phyloP scores from a whole-genome alignment of 1,284 basidiomycete genomes.

The Trichosporon sp. region DNA sequence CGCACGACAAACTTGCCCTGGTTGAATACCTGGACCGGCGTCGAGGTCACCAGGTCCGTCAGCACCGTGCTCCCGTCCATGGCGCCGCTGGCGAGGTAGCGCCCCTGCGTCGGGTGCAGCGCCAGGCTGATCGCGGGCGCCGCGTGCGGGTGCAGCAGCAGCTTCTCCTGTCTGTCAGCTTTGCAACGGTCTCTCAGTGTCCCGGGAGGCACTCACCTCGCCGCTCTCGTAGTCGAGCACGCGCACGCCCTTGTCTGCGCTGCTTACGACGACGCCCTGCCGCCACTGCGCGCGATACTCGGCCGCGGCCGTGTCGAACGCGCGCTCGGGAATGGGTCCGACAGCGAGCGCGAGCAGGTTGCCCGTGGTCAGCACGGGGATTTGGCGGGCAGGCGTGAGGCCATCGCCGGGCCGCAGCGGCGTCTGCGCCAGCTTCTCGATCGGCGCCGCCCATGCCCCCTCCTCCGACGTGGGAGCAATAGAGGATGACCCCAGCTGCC shows the following conservation, averaged over 20 bases:
- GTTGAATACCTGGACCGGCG: conserved; percentile 40
- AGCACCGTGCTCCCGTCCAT: conserved; percentile 48
- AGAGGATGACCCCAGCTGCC: conserved; percentile 12
- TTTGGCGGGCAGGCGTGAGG: conserved; percentile 23
- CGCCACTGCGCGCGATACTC: conserved; percentile 29
- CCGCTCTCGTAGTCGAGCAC: conserved; percentile 73
- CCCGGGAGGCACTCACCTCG: conserved; percentile 50
- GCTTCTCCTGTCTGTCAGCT: conserved; percentile 31
- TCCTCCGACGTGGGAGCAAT: conserved; percentile 11
- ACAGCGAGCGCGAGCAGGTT: conserved; percentile 40
- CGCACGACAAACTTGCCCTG: conserved; percentile 47
- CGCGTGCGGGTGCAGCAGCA: conserved; percentile 37
- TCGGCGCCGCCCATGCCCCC: conserved; percentile 8
- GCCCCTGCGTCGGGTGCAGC: conserved; percentile 39
- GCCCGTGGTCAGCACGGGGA: conserved; percentile 36
- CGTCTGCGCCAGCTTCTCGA: conserved; percentile 24
- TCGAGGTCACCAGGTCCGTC: conserved; percentile 40
- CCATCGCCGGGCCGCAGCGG: conserved; percentile 20
- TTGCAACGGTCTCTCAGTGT: background rate
- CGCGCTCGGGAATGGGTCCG: conserved; percentile 28
- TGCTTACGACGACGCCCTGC: conserved; percentile 63
- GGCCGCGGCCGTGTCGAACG: conserved; percentile 41
- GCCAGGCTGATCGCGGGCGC: conserved; percentile 47
- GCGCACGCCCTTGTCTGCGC: conserved; percentile 73
- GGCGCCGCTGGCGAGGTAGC: conserved; percentile 43